Evolutionary conservation across 2,329 filamentous ascomycete genomes (phyloP).

Genomic region (Plenodomus biglobosus): DNA sequence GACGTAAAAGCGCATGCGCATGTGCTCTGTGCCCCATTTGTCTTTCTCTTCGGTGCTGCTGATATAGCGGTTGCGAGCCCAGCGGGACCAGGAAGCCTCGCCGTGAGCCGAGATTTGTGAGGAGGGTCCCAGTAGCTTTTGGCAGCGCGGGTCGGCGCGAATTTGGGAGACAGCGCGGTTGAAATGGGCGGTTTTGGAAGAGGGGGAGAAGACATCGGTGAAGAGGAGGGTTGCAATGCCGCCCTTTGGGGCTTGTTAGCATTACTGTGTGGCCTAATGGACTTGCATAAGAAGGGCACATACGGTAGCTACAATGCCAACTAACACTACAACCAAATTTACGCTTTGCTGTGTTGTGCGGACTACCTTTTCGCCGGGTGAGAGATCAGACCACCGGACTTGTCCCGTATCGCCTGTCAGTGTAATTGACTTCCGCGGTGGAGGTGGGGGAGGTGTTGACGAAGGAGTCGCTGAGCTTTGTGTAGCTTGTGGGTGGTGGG

Average conservation of each 20-base stretch:
- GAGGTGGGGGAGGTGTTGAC: conserved; percentile 29
- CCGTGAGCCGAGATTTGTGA: conserved; percentile 79
- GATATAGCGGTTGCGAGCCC: conserved; percentile 66
- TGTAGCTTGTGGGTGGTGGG: conserved; percentile 27
- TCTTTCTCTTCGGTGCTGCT: conserved; percentile 70
- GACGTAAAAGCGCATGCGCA: conserved; percentile 83
- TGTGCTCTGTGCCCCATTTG: conserved; percentile 72
- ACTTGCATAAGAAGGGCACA: conserved; percentile 23
- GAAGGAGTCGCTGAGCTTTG: conserved; percentile 26
- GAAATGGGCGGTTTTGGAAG: conserved; percentile 85
- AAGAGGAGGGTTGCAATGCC: conserved; percentile 60
- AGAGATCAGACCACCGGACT: conserved; percentile 79
- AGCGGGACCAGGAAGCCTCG: conserved; percentile 78
- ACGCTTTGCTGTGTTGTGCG: conserved; percentile 87
- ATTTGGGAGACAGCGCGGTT: conserved; percentile 82
- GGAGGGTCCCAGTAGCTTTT: conserved; percentile 70
- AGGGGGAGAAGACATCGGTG: conserved; percentile 50
- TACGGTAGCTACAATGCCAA: conserved; percentile 77
- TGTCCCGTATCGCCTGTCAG: conserved; percentile 83
- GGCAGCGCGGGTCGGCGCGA: conserved; percentile 69
- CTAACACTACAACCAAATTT: conserved; percentile 77
- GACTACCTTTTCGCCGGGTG: conserved; percentile 73
- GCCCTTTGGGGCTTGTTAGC: conserved; percentile 52
- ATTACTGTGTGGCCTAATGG: not conserved
- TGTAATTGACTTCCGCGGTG: conserved; percentile 71